Base-by-base conservation (phyloP, 2,329 filamentous ascomycete species). In the Cladophialophora immunda region DNA sequence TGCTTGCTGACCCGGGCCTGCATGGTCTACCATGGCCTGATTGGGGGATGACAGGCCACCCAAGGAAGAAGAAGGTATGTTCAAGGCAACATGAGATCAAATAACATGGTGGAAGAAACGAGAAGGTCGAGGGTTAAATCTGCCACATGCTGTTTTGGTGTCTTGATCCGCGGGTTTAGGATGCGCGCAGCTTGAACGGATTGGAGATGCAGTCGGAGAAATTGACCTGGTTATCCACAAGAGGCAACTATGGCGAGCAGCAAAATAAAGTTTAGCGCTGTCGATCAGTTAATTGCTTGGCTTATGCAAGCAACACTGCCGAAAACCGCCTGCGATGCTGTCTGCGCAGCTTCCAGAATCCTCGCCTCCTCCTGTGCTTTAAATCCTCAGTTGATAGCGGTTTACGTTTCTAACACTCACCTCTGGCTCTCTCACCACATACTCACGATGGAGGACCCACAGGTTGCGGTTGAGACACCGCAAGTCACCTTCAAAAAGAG, bases 401-500 rank as follows among this genome's bases (percentile, higher is more conserved):
- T n/a, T 32, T 29, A 19, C 4, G 4, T n/a, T 55, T 13, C 53
- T 27, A 15, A 55, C 19, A 13, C 7, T 19, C 38, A 6, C 19
- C 56, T 45, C 4, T 25, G 45, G 6, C 15, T n/a, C 11, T 13
- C n/a, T 58, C 19, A 27, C 29, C n/a, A 25, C 11, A 36, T 15
- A 9, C 30, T 9, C 47, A 50, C 9, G 8, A 72, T 76, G 61
- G 78, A 78, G 36, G 73, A 75, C 25, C 52, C 72, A 4, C 69
- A 73, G 50, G 54, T 69, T 7, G 62, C 71, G 11, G 45, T 25
- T 1, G 34, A 71, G 3, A 69, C 74, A 6, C 77, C 79, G 38
- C 75, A 76, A 65, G 75, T 81, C 55, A 74, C 78, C 17, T 97
- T 97, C 86, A 97, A 97, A 79, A 97, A 95, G 79, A 88, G 94